Evolutionary conservation across 306 rosid species (phyloP).

Genomic region (Ormosia emarginata): DNA sequence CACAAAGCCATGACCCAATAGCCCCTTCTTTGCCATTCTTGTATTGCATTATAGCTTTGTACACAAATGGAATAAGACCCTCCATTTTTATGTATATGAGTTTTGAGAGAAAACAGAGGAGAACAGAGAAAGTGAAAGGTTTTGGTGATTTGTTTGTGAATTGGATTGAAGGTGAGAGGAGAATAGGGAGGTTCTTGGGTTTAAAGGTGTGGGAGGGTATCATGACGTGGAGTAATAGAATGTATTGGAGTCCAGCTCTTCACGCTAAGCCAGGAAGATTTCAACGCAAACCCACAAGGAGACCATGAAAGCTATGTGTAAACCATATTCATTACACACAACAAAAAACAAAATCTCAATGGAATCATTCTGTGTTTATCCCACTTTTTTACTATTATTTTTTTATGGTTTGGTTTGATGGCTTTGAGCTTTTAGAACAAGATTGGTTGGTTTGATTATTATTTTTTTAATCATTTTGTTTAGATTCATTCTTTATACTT

Average conservation of each 20-base stretch:
- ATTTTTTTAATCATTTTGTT: neutral
- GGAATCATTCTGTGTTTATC: conserved; percentile 20
- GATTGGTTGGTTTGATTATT: conserved; percentile 34
- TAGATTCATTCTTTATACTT: neutral
- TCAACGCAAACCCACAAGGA: conserved; percentile 53
- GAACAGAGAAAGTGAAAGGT: conserved; percentile 19
- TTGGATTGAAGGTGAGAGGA: conserved; percentile 40
- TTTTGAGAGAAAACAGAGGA: neutral
- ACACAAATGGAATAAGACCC: conserved; percentile 88
- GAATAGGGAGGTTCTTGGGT: conserved; percentile 13
- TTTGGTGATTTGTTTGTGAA: conserved; percentile 14
- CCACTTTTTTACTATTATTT: neutral
- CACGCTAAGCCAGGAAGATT: conserved; percentile 59
- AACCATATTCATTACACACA: conserved; percentile 23
- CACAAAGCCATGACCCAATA: conserved; percentile 58
- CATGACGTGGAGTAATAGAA: conserved; percentile 60
- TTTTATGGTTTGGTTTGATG: conserved; percentile 27
- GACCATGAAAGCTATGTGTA: conserved; percentile 47
- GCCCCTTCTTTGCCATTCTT: conserved; percentile 51
- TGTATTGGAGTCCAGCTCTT: conserved; percentile 50
- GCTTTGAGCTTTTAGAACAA: conserved; percentile 29
- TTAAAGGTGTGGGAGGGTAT: conserved; percentile 25
- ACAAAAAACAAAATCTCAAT: conserved; percentile 18
- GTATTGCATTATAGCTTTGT: conserved; percentile 73
- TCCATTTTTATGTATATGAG: conserved; percentile 46